phyloP scores from a whole-genome alignment of 1,284 basidiomycete genomes.

The Marasmius tenuissimus region DNA sequence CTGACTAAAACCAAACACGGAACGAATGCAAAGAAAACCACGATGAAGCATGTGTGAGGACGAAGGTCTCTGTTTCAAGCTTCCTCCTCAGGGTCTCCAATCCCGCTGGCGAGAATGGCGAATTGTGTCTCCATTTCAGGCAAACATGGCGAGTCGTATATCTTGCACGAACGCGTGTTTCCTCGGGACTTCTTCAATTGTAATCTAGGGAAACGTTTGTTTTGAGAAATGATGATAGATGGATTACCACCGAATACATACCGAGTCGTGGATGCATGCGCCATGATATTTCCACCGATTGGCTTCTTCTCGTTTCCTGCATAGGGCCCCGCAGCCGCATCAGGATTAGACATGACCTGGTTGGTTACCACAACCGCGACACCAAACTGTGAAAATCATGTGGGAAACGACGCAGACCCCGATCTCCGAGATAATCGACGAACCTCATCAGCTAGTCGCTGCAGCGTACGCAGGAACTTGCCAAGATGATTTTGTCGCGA shows the following conservation, averaged over 20 bases:
- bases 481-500: slow-evolving; percentile 97
- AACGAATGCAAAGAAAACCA: slow-evolving; percentile 1
- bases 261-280: slow-evolving; percentile 94
- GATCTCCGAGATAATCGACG: slow-evolving; percentile 15
- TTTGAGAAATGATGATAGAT: slow-evolving; percentile 10
- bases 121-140: slow-evolving; percentile 97
- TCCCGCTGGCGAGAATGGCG: slow-evolving; percentile 87
- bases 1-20: slow-evolving; percentile 6
- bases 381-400: slow-evolving; percentile 67
- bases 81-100: slow-evolving; percentile 92
- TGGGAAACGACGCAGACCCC: slow-evolving; percentile 9
- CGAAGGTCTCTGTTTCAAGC: slow-evolving; percentile 30
- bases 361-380: slow-evolving; percentile 98
- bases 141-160: slow-evolving; percentile 97
- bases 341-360: slow-evolving; percentile 98
- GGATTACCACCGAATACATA: slow-evolving; percentile 29
- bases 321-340: slow-evolving; percentile 89
- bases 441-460: slow-evolving; percentile 95
- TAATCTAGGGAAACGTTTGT: slow-evolving; percentile 46
- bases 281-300: slow-evolving; percentile 96
- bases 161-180: slow-evolving; percentile 92
- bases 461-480: slow-evolving; percentile 91
- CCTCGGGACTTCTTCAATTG: slow-evolving; percentile 94
- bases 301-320: slow-evolving; percentile 95
- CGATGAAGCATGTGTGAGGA: slow-evolving; percentile 13